phyloP scores from a whole-genome alignment of 352 stramenopile genomes.

The Phytophthora pini region DNA sequence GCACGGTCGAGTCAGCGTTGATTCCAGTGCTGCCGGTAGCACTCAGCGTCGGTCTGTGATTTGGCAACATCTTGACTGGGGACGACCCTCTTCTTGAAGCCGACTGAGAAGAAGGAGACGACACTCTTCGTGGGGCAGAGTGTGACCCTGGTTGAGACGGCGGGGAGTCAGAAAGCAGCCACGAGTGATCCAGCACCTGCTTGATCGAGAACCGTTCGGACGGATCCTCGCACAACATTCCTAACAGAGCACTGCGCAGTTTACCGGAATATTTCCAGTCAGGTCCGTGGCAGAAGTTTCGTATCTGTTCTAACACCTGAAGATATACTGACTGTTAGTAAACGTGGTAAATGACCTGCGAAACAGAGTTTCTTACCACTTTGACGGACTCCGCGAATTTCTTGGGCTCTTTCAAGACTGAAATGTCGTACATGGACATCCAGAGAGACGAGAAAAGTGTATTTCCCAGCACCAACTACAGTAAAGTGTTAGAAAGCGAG shows the following conservation, averaged over 20 bases:
- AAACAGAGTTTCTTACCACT: slow-evolving; percentile 14
- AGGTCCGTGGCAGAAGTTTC: slow-evolving; percentile 40
- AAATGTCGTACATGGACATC: slow-evolving; percentile 86
- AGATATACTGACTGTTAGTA: background rate
- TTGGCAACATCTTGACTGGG: slow-evolving; percentile 26
- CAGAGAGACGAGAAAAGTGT: slow-evolving; percentile 81
- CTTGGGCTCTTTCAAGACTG: slow-evolving; percentile 69
- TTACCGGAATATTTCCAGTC: slow-evolving; percentile 58
- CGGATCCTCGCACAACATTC: slow-evolving; percentile 49
- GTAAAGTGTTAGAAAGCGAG: background rate
- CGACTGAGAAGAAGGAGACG: slow-evolving; percentile 12
- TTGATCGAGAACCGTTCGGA: slow-evolving; percentile 49
- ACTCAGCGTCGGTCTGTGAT: slow-evolving; percentile 2
- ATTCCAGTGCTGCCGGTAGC: background rate
- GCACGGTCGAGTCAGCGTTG: background rate
- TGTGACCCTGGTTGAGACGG: background rate
- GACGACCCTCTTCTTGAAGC: slow-evolving; percentile 6
- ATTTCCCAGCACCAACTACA: slow-evolving; percentile 79
- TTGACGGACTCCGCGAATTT: slow-evolving; percentile 55
- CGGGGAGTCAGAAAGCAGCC: slow-evolving; percentile 36
- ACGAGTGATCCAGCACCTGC: slow-evolving; percentile 57
- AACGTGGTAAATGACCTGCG: background rate
- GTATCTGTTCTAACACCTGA: slow-evolving; percentile 38
- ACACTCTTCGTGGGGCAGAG: background rate
- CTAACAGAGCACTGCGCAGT: slow-evolving; percentile 51